Base-by-base conservation (phyloP, 139 green algal species). In the Tetradesmus lagerheimii region DNA sequence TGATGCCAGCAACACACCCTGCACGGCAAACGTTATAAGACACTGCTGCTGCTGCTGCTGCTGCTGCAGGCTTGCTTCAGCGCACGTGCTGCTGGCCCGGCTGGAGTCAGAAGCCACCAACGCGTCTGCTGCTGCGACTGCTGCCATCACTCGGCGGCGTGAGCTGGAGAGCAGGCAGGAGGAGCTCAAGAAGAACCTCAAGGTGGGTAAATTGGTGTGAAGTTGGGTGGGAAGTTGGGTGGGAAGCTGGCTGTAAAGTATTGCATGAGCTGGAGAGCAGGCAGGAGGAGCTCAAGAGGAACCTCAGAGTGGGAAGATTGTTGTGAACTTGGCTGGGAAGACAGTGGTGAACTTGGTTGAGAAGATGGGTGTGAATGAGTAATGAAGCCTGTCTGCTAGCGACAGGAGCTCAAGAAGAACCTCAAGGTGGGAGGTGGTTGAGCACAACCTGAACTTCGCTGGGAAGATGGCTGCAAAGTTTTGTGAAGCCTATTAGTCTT, bases 261-360 rank as follows among this genome's bases (percentile, higher is more conserved):
- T n/a, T n/a, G 80, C 66, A 39, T 14, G 90, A 92, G n/a, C 50
- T 93, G 20, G 89, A 92, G 25, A 43, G 25, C 35, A 75, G 47
- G 64, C 74, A 94, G 53, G 92, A 95, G 31, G 90, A 92, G 31
- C 90, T 92, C 29, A 93, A 92, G 76, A 94, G 84, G 71, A 89
- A 84, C 76, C 64, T 95, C n/a, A 93, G 92, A 80, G 94, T 93
- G 83, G 47, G 47, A 62, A 18, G 1, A 18, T 39, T 71, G 43
- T 8, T 20, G 25, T 71, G 23, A n/a, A 66, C 11, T 53, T 71
- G 37, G 15, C 45, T 29, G 27, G 31, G 75, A 74, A 16, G 4
- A 71, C 15, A 20, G n/a, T n/a, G 84, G 37, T 43, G 34, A 4
- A n/a, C n/a, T n/a, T n/a, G n/a, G n/a, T n/a, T n/a, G n/a, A n/a